Percentiles rank a stretch among this genome's conserved stretches.
Evolutionary conservation across 352 stramenopile genomes (phyloP).

Genomic region (Aphanomyces astaci): DNA sequence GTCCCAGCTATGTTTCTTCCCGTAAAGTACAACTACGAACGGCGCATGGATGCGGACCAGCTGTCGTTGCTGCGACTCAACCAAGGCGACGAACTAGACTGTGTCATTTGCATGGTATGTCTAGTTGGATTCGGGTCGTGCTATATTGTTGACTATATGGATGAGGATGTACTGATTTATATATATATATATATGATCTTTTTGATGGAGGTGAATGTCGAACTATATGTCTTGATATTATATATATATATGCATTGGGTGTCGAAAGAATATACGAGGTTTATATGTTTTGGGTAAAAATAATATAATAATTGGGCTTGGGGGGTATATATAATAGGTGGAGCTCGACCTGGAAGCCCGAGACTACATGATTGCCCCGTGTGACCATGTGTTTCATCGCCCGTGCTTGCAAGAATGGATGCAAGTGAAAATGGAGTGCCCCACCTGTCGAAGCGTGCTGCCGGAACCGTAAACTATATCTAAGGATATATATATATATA

Average conservation of each 20-base stretch:
- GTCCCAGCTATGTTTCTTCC: conserved; percentile 92
- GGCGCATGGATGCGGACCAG: conserved; percentile 63
- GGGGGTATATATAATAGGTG: too few species aligned
- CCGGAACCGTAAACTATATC: conserved; percentile 53
- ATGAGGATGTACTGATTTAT: too few species aligned
- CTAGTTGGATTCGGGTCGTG: too few species aligned
- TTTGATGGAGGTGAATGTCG: too few species aligned
- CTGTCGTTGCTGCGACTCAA: conserved; percentile 48
- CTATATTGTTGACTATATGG: too few species aligned
- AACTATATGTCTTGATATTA: too few species aligned
- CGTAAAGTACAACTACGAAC: conserved; percentile 97
- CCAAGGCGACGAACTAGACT: conserved; percentile 68
- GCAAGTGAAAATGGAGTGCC: conserved; percentile 97
- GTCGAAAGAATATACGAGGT: too few species aligned
- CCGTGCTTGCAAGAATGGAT: conserved; percentile 95
- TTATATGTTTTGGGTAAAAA: neutral
- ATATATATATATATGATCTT: too few species aligned
- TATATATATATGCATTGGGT: too few species aligned
- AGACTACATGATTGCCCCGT: conserved; percentile 96
- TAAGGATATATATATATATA: too few species aligned
- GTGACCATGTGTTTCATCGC: conserved; percentile 94
- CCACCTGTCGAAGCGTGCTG: conserved; percentile 87
- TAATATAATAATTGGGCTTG: neutral
- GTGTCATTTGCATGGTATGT: conserved; percentile 72
- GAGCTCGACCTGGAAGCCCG: conserved; percentile 63